These are phyloP conservation scores for Ogataea nitratoaversa DNA, from an alignment of 805 yeast species.

Conservation along the genomic window DNA sequence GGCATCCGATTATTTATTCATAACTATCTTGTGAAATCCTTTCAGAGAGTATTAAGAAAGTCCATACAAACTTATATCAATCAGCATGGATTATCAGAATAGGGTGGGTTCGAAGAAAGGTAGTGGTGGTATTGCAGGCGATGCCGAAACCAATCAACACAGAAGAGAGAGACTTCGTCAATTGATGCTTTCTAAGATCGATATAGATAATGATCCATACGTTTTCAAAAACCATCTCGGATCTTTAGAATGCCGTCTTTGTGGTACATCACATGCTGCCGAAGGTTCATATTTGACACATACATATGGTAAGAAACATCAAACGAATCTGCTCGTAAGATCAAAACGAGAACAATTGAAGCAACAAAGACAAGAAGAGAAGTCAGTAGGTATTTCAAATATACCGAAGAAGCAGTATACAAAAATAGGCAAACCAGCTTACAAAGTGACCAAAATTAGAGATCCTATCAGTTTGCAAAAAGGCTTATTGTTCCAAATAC, in stretches of 20 bases:
- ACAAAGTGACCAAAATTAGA: conserved; percentile 62
- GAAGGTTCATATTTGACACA: conserved; percentile 83
- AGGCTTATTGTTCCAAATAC: conserved; percentile 65
- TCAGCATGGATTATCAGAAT: conserved; percentile 78
- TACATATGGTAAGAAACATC: conserved; percentile 81
- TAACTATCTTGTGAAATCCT: too few species aligned
- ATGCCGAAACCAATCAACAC: conserved; percentile 63
- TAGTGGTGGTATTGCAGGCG: conserved; percentile 82
- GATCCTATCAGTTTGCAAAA: conserved; percentile 52
- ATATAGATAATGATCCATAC: conserved; percentile 71
- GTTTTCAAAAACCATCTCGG: conserved; percentile 83
- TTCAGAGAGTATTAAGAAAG: too few species aligned
- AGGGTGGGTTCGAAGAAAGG: conserved; percentile 90
- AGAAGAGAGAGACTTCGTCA: conserved; percentile 65
- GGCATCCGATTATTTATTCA: too few species aligned
- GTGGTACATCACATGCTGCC: conserved; percentile 76
- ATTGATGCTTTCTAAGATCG: conserved; percentile 47
- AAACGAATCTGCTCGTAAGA: conserved; percentile 63
- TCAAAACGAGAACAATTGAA: conserved; percentile 33
- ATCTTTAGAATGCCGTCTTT: conserved; percentile 74
- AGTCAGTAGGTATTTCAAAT: conserved; percentile 27
- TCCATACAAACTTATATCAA: neutral
- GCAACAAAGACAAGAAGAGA: conserved; percentile 11
- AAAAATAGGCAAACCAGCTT: conserved; percentile 73
- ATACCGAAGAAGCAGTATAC: conserved; percentile 44